A percentile compares a stretch with the other conserved stretches of the same genome.
These are phyloP conservation scores for Boletus fagicola DNA, from an alignment of 768 basidiomycete genomes.

Conservation along the genomic window DNA sequence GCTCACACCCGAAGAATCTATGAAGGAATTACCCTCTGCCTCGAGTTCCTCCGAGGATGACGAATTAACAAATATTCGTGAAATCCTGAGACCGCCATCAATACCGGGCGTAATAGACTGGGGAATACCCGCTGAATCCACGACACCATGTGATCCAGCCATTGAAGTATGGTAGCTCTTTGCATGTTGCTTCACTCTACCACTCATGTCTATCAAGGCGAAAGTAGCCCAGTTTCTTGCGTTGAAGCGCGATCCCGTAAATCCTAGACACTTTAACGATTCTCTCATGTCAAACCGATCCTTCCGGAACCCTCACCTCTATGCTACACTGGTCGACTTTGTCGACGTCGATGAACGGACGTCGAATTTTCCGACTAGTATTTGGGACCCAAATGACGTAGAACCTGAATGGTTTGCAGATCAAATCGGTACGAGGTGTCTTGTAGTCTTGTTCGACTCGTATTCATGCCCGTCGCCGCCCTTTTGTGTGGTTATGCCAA, in stretches of 20 bases:
- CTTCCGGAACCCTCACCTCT: constrained; percentile 96
- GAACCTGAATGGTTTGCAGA: constrained; percentile 73
- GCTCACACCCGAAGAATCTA: constrained; percentile 18
- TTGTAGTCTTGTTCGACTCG: constrained; percentile 15
- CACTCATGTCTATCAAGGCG: constrained; percentile 43
- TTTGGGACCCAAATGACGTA: constrained; percentile 74
- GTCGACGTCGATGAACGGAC: constrained; percentile 85
- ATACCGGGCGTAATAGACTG: constrained; percentile 68
- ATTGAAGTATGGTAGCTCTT: constrained; percentile 48
- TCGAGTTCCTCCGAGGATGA: constrained; percentile 32
- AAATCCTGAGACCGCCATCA: constrained; percentile 57
- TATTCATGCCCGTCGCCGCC: constrained; percentile 27
- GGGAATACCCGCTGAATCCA: constrained; percentile 68
- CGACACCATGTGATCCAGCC: constrained; percentile 56
- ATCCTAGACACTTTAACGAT: constrained; percentile 92
- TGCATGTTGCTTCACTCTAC: not conserved
- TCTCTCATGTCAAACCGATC: constrained; percentile 89
- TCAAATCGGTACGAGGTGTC: constrained; percentile 62
- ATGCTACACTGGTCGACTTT: constrained; percentile 92
- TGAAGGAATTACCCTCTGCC: constrained; percentile 12
- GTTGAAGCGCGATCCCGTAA: constrained; percentile 59
- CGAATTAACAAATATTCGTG: constrained; percentile 54
- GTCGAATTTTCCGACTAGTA: constrained; percentile 71
- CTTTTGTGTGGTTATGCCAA: constrained; percentile 5
- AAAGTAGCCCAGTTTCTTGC: constrained; percentile 79